Evolutionary conservation across 495 filamentous ascomycete species (phyloP).

Genomic region (Lophiostoma macrostomum): DNA sequence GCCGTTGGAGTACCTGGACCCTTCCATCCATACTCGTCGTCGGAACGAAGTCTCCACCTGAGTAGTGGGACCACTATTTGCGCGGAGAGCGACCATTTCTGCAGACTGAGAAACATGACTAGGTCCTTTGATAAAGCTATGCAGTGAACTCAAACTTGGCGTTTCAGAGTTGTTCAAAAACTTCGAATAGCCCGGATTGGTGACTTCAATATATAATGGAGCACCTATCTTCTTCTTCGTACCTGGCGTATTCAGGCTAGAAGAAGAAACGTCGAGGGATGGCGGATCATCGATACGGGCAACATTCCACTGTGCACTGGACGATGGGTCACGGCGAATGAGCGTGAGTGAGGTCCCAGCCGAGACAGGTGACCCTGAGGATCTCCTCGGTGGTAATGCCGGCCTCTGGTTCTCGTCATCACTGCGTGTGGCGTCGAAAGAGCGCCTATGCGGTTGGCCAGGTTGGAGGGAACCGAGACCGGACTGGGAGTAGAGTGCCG

Average conservation of each 20-base stretch:
- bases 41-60: slow-evolving; percentile 26
- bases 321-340: slow-evolving; percentile 80
- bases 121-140: slow-evolving; percentile 3
- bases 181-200: slow-evolving; percentile 60
- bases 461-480: background rate
- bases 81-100: no score
- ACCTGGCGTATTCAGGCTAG: slow-evolving; percentile 12
- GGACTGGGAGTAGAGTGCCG: slow-evolving; percentile 4
- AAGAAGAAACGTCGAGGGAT: slow-evolving; percentile 36
- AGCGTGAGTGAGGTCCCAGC: slow-evolving; percentile 61
- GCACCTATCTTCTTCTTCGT: slow-evolving; percentile 32
- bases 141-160: slow-evolving; percentile 3
- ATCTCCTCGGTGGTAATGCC: background rate
- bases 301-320: slow-evolving; percentile 85
- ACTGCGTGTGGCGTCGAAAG: slow-evolving; percentile 6
- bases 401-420: slow-evolving; percentile 2
- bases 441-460: background rate
- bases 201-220: slow-evolving; percentile 58
- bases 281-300: slow-evolving; percentile 62
- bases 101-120: no score
- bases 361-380: background rate
- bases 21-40: slow-evolving; percentile 41
- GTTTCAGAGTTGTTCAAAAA: slow-evolving; percentile 42
- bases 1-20: slow-evolving; percentile 27
- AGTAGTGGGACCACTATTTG: no score